Evolutionary conservation across 208 protist genomes (phyloP), one percentile per base, ranked within the genome.

Genomic region (Giardia duodenalis): DNA sequence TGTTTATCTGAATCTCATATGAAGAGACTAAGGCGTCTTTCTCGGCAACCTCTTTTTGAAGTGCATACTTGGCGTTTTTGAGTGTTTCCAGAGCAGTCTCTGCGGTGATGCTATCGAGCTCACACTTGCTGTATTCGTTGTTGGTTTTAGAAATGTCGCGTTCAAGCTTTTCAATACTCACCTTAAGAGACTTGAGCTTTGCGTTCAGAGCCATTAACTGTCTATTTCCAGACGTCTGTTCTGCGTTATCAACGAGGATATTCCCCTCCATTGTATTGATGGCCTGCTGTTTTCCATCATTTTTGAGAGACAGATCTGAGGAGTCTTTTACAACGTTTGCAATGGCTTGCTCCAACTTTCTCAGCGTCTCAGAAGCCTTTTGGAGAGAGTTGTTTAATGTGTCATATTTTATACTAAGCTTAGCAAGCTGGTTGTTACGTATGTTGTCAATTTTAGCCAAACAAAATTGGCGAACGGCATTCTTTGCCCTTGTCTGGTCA

Each of bases 1-100:
- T 91, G 39, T 47, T 91, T 19, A 91, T 91, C 47, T 91, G 45
- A n/a, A 1, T 2, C 44, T 91, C 88, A 91, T 91, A 91, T 2
- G 42, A 47, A 47, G 88, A 43, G n/a, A 91, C 45, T 1, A 91
- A n/a, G 10, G n/a, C 44, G 88, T 91, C 88, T 47, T 91, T 91
- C 10, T 91, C 88, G 1, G 2, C 47, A 2, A 91, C 2, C 44
- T 91, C 88, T 30, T 2, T 45, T 48, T 91, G 2, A 47, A 91
- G 44, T 43, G 88, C 88, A 48, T 91, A 1, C n/a, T n/a, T 2
- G n/a, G 88, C 88, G 44, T 91, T 91, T 1, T 47, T 1, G 2
- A 91, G n/a, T 1, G 88, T 43, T 1, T 2, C 1, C n/a, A 91
- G 42, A 67, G 43, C 2, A 2, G 2, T 2, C 44, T 91, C 88